Evolutionary conservation across 345 rosid genomes (phyloP).

Genomic region (Nephelium lappaceum): DNA sequence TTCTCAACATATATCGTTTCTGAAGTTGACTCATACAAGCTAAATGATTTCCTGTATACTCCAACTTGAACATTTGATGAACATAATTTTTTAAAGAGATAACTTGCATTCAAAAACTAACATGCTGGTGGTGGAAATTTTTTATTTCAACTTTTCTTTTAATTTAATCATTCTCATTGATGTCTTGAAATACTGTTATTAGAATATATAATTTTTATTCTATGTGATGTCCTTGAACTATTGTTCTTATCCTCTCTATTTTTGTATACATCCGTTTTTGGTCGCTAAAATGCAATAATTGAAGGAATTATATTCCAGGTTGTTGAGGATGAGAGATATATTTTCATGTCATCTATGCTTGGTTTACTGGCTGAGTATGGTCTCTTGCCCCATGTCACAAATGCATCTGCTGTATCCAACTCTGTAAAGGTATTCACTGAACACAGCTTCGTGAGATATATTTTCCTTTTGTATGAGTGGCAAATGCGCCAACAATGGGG

Average conservation of each 20-base stretch:
- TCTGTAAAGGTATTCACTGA: conserved; percentile 66
- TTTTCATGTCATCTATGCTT: conserved; percentile 86
- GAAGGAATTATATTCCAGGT: conserved; percentile 42
- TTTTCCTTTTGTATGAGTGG: neutral
- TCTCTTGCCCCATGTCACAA: conserved; percentile 66
- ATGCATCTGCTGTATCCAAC: conserved; percentile 67
- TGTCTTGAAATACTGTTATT: neutral
- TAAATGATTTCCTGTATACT: conserved; percentile 2
- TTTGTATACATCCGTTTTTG: neutral
- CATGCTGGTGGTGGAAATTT: neutral
- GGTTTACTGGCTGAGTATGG: conserved; percentile 85
- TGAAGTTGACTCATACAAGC: neutral
- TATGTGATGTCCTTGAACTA: neutral
- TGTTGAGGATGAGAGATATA: conserved; percentile 77
- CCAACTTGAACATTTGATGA: conserved; percentile 2
- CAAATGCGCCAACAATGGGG: neutral
- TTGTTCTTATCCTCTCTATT: conserved; percentile 1
- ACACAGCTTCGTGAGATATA: neutral
- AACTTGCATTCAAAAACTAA: neutral
- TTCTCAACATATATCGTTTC: neutral
- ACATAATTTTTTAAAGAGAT: neutral
- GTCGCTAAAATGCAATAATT: neutral
- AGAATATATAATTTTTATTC: neutral
- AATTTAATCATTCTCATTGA: neutral
- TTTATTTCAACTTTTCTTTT: neutral